These are phyloP conservation scores for Beta vulgaris DNA, from an alignment of 148 eudicot genomes.

Conservation along the genomic window DNA sequence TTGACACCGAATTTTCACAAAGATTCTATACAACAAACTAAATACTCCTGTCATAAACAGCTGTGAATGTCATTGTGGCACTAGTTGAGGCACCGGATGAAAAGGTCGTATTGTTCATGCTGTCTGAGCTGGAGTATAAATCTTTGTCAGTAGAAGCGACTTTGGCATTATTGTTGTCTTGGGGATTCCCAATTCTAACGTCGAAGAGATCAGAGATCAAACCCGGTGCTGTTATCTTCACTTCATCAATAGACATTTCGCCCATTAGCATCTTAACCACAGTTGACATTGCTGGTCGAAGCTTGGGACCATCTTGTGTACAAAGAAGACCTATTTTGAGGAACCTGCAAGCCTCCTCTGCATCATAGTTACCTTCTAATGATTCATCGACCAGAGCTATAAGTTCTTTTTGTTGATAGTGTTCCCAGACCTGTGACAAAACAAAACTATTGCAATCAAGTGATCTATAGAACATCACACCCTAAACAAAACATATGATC, in stretches of 20 bases:
- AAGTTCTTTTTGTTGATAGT: conserved; percentile 31
- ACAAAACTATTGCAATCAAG: background rate
- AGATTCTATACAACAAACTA: conserved; percentile 1
- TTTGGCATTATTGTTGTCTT: background rate
- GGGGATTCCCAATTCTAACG: conserved; percentile 23
- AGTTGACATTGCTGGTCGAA: conserved; percentile 47
- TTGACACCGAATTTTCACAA: background rate
- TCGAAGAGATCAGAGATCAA: conserved; percentile 42
- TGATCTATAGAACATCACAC: background rate
- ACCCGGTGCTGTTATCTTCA: conserved; percentile 36
- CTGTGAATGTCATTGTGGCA: conserved; percentile 28
- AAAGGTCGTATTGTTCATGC: conserved; percentile 21
- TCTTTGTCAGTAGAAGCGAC: conserved; percentile 18
- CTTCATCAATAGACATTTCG: conserved; percentile 16
- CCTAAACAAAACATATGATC: background rate
- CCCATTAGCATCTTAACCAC: conserved; percentile 48
- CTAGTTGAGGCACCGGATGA: conserved; percentile 32
- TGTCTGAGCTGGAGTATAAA: conserved; percentile 31
- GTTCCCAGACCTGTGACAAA: conserved; percentile 39
- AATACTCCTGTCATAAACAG: conserved; percentile 32
- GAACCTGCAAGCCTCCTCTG: conserved; percentile 41
- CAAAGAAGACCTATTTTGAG: conserved; percentile 50
- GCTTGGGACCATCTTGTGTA: conserved; percentile 52
- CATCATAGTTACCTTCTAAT: conserved; percentile 36
- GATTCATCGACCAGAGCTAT: conserved; percentile 33